Evolutionary conservation across 495 filamentous ascomycete genomes (phyloP).

Genomic region (Neurospora intermedia): DNA sequence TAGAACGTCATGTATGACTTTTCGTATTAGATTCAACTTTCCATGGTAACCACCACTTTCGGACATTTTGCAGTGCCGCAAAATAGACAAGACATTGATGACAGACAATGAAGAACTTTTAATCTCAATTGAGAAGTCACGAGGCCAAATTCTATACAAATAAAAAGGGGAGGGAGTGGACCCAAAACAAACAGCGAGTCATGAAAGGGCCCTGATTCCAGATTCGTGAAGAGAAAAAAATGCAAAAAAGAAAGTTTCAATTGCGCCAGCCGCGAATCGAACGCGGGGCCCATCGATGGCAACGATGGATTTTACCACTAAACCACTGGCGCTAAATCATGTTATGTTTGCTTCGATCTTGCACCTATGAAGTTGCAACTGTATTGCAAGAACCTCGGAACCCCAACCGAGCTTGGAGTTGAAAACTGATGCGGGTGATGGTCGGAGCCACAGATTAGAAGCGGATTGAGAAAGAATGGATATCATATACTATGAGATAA

Average conservation of each 20-base stretch:
- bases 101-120: background rate
- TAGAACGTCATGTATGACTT: background rate
- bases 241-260: background rate
- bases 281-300: slow-evolving; percentile 44
- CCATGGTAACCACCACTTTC: too few species aligned
- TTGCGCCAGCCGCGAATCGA: slow-evolving; percentile 39
- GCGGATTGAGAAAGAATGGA: too few species aligned
- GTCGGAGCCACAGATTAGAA: too few species aligned
- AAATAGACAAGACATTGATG: background rate
- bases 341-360: background rate
- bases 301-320: slow-evolving; percentile 46
- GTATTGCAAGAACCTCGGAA: too few species aligned
- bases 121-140: too few species aligned
- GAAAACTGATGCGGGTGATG: too few species aligned
- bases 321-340: slow-evolving; percentile 24
- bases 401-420: too few species aligned
- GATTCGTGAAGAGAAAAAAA: too few species aligned
- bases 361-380: background rate
- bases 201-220: background rate
- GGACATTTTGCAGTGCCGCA: background rate
- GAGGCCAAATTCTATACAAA: background rate
- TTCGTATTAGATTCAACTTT: background rate
- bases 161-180: background rate
- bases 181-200: background rate
- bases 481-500: too few species aligned